Conservation (phyloP, 1,284 basidiomycete species). For the Somion occarium region DNA sequence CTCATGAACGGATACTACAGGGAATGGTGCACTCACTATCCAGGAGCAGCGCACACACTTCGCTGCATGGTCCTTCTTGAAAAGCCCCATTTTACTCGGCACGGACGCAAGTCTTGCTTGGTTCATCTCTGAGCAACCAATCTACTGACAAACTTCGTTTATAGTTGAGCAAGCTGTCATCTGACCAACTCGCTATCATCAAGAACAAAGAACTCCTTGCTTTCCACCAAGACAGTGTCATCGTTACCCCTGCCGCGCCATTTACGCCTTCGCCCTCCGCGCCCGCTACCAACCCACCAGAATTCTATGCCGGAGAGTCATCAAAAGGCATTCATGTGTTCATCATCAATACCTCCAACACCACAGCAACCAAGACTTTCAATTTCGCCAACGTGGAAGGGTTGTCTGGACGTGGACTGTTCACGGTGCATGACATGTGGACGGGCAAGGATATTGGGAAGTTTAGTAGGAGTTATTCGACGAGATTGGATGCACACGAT, state of each 20-base stretch:
- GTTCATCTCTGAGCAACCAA: background rate
- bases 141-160: background rate
- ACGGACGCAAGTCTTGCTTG: constrained; percentile 38
- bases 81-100: constrained; percentile 52
- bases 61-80: constrained; percentile 50
- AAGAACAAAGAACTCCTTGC: constrained; percentile 48
- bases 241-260: constrained; percentile 43
- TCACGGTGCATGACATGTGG: constrained; percentile 54
- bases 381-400: constrained; percentile 41
- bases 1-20: background rate
- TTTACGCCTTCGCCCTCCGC: constrained; percentile 38
- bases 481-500: constrained; percentile 44
- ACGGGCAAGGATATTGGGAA: constrained; percentile 40
- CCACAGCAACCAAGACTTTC: constrained; percentile 39
- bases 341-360: constrained; percentile 42
- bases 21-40: constrained; percentile 45
- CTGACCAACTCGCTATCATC: constrained; percentile 41
- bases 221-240: constrained; percentile 44
- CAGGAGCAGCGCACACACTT: constrained; percentile 53
- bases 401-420: constrained; percentile 30
- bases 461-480: constrained; percentile 34
- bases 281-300: constrained; percentile 39
- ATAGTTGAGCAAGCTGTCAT: constrained; percentile 38
- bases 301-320: constrained; percentile 46
- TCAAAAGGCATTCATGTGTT: constrained; percentile 48